These are phyloP conservation scores for Neurospora crassa DNA, from an alignment of 2,329 filamentous ascomycete species.

Conservation along the genomic window DNA sequence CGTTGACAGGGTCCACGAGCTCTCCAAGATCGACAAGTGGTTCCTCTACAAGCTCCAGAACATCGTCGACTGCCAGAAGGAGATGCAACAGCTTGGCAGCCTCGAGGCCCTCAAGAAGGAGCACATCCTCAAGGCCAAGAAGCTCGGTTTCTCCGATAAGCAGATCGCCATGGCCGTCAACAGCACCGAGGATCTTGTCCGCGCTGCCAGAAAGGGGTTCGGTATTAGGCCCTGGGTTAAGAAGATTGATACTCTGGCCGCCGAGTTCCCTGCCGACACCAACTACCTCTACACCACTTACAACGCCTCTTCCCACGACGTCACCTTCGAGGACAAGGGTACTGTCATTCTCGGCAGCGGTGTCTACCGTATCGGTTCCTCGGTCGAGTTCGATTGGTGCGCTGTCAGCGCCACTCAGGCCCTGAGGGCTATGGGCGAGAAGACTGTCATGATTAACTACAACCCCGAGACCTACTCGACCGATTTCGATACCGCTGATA, in stretches of 20 bases:
- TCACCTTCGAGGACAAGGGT: constrained; percentile 87
- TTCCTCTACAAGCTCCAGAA: constrained; percentile 98
- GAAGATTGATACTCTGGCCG: constrained; percentile 95
- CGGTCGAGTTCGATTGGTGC: constrained; percentile 98
- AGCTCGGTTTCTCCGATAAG: constrained; percentile 93
- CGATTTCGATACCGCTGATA: constrained; percentile 83
- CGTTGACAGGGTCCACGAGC: constrained; percentile 81
- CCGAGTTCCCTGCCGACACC: constrained; percentile 89
- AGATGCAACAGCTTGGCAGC: constrained; percentile 75
- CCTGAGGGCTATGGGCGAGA: constrained; percentile 78
- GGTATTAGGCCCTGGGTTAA: constrained; percentile 94
- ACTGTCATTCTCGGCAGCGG: constrained; percentile 84
- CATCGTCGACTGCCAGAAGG: constrained; percentile 81
- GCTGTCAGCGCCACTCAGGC: constrained; percentile 83
- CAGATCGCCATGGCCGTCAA: constrained; percentile 85
- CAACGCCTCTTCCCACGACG: constrained; percentile 89
- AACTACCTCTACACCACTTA: constrained; percentile 98
- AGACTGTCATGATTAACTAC: constrained; percentile 96
- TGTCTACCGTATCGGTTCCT: constrained; percentile 95
- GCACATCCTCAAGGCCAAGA: constrained; percentile 84
- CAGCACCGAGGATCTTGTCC: constrained; percentile 81
- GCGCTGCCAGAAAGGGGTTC: constrained; percentile 73
- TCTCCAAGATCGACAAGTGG: constrained; percentile 99
- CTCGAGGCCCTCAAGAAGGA: constrained; percentile 82
- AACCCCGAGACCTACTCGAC: constrained; percentile 77